These are phyloP conservation scores for Neurospora tetraspora DNA, from an alignment of 495 filamentous ascomycete genomes.

Conservation along the genomic window DNA sequence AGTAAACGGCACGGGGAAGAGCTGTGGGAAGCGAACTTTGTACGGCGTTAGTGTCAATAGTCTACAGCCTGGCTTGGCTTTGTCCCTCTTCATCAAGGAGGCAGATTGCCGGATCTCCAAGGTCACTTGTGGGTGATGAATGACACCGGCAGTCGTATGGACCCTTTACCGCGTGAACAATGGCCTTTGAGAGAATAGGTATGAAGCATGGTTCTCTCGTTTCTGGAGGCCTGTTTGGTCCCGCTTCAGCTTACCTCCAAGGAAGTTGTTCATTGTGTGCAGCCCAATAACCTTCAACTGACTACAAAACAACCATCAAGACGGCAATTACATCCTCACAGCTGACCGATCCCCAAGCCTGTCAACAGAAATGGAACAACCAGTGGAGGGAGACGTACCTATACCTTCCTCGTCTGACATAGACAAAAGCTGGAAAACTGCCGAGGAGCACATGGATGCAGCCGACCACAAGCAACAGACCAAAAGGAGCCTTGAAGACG, in stretches of 20 bases:
- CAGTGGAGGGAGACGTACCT: background rate
- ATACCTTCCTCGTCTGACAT: background rate
- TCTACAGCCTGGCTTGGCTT: background rate
- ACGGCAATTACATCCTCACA: background rate
- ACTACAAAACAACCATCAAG: background rate
- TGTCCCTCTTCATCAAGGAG: background rate
- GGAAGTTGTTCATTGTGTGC: background rate
- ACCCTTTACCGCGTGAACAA: background rate
- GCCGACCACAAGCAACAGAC: background rate
- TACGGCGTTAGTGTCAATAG: no score
- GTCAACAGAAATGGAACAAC: background rate
- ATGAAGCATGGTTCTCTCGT: background rate
- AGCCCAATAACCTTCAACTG: background rate
- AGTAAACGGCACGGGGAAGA: no score
- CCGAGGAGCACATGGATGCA: background rate
- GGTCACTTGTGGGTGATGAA: background rate
- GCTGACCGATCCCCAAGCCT: background rate
- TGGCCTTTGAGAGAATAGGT: background rate
- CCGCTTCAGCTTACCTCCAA: background rate
- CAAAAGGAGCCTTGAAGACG: background rate
- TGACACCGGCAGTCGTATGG: background rate
- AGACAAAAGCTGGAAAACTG: background rate
- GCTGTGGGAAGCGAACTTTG: no score
- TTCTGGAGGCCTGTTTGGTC: background rate
- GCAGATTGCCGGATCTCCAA: background rate